phyloP scores from a whole-genome alignment of 2,329 filamentous ascomycete species.

The Cadophora malorum region DNA sequence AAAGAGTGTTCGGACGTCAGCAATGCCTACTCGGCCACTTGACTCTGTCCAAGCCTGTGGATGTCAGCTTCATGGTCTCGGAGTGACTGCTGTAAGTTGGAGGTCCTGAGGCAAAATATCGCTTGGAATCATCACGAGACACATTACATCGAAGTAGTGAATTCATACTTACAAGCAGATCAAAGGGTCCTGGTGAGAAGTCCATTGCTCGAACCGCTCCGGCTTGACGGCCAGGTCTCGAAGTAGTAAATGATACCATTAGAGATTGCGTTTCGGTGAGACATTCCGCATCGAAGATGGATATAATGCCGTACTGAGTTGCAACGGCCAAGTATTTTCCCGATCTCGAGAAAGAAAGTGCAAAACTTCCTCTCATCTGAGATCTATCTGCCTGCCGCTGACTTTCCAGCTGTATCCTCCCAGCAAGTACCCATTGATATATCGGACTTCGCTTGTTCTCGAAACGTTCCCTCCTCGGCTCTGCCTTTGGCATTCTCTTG shows the following conservation, averaged over 20 bases:
- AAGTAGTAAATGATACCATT: slow-evolving; percentile 78
- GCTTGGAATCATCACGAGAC: no score
- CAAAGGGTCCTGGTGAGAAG: slow-evolving; percentile 88
- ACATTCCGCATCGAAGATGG: slow-evolving; percentile 68
- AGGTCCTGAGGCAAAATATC: not conserved
- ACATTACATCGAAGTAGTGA: not conserved
- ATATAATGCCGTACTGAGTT: slow-evolving; percentile 81
- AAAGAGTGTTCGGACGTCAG: slow-evolving; percentile 73
- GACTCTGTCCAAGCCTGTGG: slow-evolving; percentile 84
- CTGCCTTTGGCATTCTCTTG: slow-evolving; percentile 50
- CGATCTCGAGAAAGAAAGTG: slow-evolving; percentile 76
- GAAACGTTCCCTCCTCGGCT: slow-evolving; percentile 36
- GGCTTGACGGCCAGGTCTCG: slow-evolving; percentile 57
- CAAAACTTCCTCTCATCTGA: slow-evolving; percentile 73
- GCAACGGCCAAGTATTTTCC: slow-evolving; percentile 76
- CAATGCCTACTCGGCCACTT: slow-evolving; percentile 75
- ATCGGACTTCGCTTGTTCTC: slow-evolving; percentile 37
- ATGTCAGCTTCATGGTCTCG: not conserved
- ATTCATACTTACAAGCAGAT: slow-evolving; percentile 63
- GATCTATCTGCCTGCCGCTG: slow-evolving; percentile 61
- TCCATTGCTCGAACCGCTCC: slow-evolving; percentile 91
- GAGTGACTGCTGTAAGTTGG: not conserved
- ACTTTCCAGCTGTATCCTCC: slow-evolving; percentile 62
- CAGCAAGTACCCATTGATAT: slow-evolving; percentile 59
- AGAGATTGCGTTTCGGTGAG: slow-evolving; percentile 64